Evolutionary conservation across 2,329 filamentous ascomycete species (phyloP), one percentile per base, ranked within the genome.

Genomic region (Pseudogymnoascus sp.): DNA sequence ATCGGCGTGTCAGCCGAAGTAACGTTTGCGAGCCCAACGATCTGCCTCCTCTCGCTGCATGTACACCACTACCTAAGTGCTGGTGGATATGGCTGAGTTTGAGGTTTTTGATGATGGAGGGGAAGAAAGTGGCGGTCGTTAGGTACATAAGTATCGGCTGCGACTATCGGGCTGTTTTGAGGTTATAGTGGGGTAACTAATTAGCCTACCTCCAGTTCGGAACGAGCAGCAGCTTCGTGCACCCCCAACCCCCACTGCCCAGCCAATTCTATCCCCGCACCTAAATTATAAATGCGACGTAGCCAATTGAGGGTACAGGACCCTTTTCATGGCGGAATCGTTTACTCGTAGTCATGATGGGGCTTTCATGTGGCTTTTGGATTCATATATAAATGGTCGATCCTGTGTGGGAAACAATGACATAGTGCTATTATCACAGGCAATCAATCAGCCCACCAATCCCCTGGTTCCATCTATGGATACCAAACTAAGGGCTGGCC

Each of bases 31-130:
- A 67, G 74, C 75, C 75, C 75, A 76, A 67, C 73, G 70, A 68
- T 76, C 80, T 67, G 75, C 79, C 64, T 77, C 75, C 68, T 79
- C 68, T 65, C 79, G 77, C 74, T 71, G 78, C 79, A 82, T 82
- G 71, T 74, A 79, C 71, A 35, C 33, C 55, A 52, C 45, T 30
- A 52, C 30, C 45, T 13, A 57, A 37, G 55, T 23, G 33, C 15
- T 37, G 55, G 55, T 37, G 33, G 30, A 4, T 57, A 37, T 57
- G 33, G 33, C 37, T 21, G 35, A 38, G 45, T 52, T 52, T 52
- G 45, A 52, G 45, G 45, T 52, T 52, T 52, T 52, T 38, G 35
- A 57, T 57, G 55, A 57, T 38, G 35, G 55, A 57, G 55, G 55
- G 55, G 55, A 57, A 37, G 55, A 57, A 57, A 57, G 55, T 57